Base-by-base conservation (phyloP, 164 flowering plant species). In the Vitis cinerea region DNA sequence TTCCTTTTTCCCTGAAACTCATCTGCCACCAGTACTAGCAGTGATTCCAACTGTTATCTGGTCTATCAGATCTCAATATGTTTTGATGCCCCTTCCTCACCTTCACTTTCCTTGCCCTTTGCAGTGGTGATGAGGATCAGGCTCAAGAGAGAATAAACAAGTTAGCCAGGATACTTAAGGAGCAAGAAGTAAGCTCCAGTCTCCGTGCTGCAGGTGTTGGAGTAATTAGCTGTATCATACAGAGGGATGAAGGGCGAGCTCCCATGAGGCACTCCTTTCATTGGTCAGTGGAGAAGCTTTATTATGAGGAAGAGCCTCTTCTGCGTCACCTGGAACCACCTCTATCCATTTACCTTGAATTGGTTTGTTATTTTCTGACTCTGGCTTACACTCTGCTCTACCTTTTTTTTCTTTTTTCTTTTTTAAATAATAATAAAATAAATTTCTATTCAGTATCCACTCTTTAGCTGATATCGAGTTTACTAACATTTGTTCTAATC, bases 71-170 rank as follows among this genome's bases (percentile, higher is more conserved):
- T 30, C 30, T 50, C 54, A 17, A 58, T 27, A 0, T 50, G 10
- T 56, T 30, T 8, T 17, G 16, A 57, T 47, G 47, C 12, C 16
- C 57, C 47, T 49, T 61, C 23, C 54, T 63, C 44, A 68, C n/a
- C 10, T 56, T 47, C 57, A 0, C 49, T 53, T 7, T 64, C 6
- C 16, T 54, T 64, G 65, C 70, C 58, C 63, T 50, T 79, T 82
- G 73, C 88, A 96, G 99, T 83, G 99, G 99, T 55, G 99, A 96
- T 71, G 99, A 96, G 79, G 99, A 96, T 85, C 99, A 96, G 81
- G 98, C 99, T 71, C 99, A 93, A 81, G 99, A 93, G 82, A 90
- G 99, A 85, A 79, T 94, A 19, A 78, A 89, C 75, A 96, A 90
- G 80, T 79, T 96, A 67, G 97, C 97, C 70, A 96, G 92, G 79